Evolutionary conservation across 306 rosid genomes (phyloP).

Genomic region (Crotalaria pallida): DNA sequence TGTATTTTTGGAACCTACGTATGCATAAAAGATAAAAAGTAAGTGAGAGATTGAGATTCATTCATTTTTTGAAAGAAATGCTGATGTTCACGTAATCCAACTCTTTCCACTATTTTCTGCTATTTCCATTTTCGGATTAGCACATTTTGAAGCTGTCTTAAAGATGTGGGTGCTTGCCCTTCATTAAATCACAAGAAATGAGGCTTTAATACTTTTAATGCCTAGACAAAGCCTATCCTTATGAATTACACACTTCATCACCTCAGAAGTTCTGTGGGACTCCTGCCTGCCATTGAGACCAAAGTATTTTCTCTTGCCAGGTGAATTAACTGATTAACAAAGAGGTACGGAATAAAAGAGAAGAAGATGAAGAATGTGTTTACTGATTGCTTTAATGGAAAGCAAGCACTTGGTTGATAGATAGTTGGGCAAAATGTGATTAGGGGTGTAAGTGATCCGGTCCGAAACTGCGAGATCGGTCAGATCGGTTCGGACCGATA

Average conservation of each 20-base stretch:
- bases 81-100: too few species aligned
- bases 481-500: too few species aligned
- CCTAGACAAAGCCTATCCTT: not conserved
- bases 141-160: not conserved
- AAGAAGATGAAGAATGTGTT: slow-evolving; percentile 2
- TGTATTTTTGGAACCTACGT: too few species aligned
- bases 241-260: not conserved
- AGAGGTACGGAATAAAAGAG: not conserved
- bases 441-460: too few species aligned
- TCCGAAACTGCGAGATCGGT: too few species aligned
- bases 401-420: not conserved
- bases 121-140: slow-evolving; percentile 1
- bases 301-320: not conserved
- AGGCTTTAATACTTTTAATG: not conserved
- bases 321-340: not conserved
- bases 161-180: not conserved
- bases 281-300: not conserved
- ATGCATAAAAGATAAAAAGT: too few species aligned
- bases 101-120: slow-evolving; percentile 1
- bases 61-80: too few species aligned
- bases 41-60: too few species aligned
- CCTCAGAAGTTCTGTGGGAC: not conserved
- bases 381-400: slow-evolving; percentile 1
- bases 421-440: not conserved
- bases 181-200: not conserved